These are phyloP conservation scores for Trichoderma virens DNA, from an alignment of 495 filamentous ascomycete species.

Conservation along the genomic window DNA sequence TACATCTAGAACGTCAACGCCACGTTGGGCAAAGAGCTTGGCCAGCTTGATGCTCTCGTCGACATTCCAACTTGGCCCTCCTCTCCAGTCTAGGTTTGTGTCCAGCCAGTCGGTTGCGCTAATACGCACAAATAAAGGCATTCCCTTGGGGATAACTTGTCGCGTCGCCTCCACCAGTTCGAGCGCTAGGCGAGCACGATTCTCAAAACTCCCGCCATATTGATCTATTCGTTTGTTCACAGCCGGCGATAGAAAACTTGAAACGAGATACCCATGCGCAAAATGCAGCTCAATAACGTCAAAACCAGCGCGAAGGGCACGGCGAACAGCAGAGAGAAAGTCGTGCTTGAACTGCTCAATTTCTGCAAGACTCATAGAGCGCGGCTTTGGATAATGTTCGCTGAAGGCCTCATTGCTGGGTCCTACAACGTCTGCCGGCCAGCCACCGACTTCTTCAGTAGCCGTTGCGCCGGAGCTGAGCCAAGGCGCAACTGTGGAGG, in stretches of 20 bases:
- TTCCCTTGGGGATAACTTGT: constrained; percentile 44
- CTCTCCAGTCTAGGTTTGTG: constrained; percentile 28
- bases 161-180: constrained; percentile 49
- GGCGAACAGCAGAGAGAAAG: constrained; percentile 43
- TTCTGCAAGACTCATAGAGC: constrained; percentile 48
- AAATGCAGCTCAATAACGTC: constrained; percentile 45
- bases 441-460: constrained; percentile 47
- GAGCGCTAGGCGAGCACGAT: constrained; percentile 44
- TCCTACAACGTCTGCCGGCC: constrained; percentile 51
- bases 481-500: constrained; percentile 59
- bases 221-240: constrained; percentile 52
- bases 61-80: constrained; percentile 45
- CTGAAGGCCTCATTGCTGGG: constrained; percentile 49
- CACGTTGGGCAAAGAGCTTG: constrained; percentile 40
- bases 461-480: constrained; percentile 41
- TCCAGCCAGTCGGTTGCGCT: constrained; percentile 53
- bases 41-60: constrained; percentile 49
- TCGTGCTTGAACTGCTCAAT: constrained; percentile 49
- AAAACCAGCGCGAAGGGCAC: constrained; percentile 48
- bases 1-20: constrained; percentile 60
- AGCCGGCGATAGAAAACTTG: constrained; percentile 46
- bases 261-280: constrained; percentile 48
- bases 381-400: constrained; percentile 41
- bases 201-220: constrained; percentile 59
- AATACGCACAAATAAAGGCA: constrained; percentile 61